A percentile compares a stretch with the other conserved stretches of the same genome.
phyloP scores from a whole-genome alignment of 2,329 filamentous ascomycete genomes.

The Sporothrix mexicana region DNA sequence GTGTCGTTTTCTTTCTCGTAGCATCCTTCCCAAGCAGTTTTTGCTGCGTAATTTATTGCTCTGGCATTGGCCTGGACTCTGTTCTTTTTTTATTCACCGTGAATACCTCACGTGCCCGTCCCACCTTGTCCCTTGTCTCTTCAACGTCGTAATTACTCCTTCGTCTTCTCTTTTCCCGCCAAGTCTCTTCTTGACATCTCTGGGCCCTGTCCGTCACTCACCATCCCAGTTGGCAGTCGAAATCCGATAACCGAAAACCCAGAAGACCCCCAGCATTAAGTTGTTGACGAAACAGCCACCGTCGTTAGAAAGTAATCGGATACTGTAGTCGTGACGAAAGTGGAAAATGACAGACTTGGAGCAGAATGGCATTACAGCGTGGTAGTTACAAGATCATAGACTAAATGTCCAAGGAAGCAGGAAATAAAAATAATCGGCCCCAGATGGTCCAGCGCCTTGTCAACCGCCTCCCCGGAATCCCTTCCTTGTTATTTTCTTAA shows the following conservation, averaged over 20 bases:
- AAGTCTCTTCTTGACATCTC: not conserved
- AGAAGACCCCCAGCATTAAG: not conserved
- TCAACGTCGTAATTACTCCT: not conserved
- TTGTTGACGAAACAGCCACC: slow-evolving; percentile 7
- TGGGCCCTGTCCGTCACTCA: not conserved
- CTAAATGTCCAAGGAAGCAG: slow-evolving; percentile 9
- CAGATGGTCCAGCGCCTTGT: not conserved
- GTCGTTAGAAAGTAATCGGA: not conserved
- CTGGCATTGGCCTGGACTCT: slow-evolving; percentile 3
- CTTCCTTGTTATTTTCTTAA: slow-evolving; percentile 1
- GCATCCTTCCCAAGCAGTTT: not conserved
- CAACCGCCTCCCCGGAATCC: slow-evolving; percentile 4
- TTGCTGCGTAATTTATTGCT: slow-evolving; percentile 21
- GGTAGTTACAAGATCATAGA: not conserved
- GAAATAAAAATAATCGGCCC: not conserved
- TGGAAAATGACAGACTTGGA: not conserved
- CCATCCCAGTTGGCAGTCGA: not conserved
- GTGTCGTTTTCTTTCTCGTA: not conserved
- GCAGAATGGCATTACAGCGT: not conserved
- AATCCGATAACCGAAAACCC: not conserved
- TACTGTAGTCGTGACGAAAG: not conserved
- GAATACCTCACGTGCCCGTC: not conserved
- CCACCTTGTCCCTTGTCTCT: not conserved
- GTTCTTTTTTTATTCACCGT: not conserved
- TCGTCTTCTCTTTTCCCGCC: not conserved